These are phyloP conservation scores for Psilocybe cubensis DNA, from an alignment of 768 basidiomycete species.

Conservation along the genomic window DNA sequence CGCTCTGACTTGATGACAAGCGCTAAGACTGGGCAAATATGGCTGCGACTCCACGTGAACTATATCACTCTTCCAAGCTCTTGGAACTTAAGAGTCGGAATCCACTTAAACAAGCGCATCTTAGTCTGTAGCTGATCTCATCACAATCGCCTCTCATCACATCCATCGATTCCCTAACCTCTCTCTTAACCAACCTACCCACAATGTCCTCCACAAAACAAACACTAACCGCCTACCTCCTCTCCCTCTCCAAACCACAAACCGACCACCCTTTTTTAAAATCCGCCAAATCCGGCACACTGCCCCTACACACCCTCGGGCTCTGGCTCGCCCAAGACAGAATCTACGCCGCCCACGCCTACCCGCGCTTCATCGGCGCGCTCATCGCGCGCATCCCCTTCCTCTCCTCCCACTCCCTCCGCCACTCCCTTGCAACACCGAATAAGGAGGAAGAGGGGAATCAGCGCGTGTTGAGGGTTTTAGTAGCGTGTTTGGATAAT, in stretches of 20 bases:
- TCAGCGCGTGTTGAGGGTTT: conserved; percentile 45
- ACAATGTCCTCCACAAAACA: not conserved
- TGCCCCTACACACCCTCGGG: conserved; percentile 50
- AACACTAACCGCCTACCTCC: conserved; percentile 45
- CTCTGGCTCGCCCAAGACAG: conserved; percentile 76
- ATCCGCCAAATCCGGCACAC: conserved; percentile 55
- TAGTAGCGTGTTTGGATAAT: conserved; percentile 59
- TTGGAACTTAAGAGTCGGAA: too few relatives aligned
- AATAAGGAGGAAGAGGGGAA: conserved; percentile 41
- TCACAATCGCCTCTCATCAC: too few relatives aligned
- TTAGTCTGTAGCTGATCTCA: too few relatives aligned
- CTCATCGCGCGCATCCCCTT: conserved; percentile 67
- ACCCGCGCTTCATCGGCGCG: conserved; percentile 71
- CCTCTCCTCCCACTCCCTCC: conserved; percentile 32
- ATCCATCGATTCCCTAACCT: too few relatives aligned
- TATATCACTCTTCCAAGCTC: too few relatives aligned
- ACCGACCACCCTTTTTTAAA: conserved; percentile 62
- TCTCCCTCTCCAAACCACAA: conserved; percentile 41
- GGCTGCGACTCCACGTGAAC: too few relatives aligned
- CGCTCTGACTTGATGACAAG: too few relatives aligned
- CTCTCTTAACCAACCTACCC: not conserved
- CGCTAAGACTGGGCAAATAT: too few relatives aligned
- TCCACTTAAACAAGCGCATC: too few relatives aligned
- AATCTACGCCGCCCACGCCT: conserved; percentile 75
- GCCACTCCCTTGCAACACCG: too few relatives aligned